A percentile compares a stretch with the other conserved stretches of the same genome.
phyloP scores from a whole-genome alignment of 306 rosid genomes.

The Sesbania bispinosa region DNA sequence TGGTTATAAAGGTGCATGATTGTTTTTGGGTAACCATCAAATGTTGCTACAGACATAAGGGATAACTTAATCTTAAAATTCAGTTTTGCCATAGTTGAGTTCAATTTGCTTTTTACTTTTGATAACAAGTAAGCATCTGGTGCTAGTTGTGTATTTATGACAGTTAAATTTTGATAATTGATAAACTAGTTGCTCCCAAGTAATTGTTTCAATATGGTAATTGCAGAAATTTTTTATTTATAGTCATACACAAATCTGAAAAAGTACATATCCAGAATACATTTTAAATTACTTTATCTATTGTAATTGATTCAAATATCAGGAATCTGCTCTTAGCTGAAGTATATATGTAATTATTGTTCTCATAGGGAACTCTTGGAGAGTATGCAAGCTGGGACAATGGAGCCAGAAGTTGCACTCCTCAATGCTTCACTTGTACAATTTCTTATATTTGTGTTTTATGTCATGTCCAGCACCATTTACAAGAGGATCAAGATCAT shows the following conservation, averaged over 20 bases:
- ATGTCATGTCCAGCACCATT: conserved; percentile 12
- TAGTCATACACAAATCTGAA: not conserved
- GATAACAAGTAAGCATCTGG: not conserved
- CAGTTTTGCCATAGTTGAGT: not conserved
- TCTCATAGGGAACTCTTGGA: conserved; percentile 76
- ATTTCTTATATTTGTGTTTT: conserved; percentile 5
- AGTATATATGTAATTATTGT: conserved; percentile 19
- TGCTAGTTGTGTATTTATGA: not conserved
- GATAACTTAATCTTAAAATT: not conserved
- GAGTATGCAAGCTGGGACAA: conserved; percentile 71
- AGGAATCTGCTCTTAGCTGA: conserved; percentile 14
- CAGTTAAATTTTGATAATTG: not conserved
- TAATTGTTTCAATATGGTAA: not conserved
- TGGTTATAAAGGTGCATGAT: not conserved
- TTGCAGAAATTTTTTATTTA: not conserved
- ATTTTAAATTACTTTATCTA: not conserved
- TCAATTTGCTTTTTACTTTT: not conserved
- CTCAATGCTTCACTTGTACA: conserved; percentile 80
- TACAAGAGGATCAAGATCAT: not conserved
- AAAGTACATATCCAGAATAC: not conserved
- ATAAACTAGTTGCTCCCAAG: not conserved
- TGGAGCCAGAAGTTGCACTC: conserved; percentile 87
- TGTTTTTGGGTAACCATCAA: not conserved
- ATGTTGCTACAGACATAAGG: not conserved
- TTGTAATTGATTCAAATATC: not conserved